Evolutionary conservation across 768 basidiomycete species (phyloP).

Genomic region (Suillus spraguei): DNA sequence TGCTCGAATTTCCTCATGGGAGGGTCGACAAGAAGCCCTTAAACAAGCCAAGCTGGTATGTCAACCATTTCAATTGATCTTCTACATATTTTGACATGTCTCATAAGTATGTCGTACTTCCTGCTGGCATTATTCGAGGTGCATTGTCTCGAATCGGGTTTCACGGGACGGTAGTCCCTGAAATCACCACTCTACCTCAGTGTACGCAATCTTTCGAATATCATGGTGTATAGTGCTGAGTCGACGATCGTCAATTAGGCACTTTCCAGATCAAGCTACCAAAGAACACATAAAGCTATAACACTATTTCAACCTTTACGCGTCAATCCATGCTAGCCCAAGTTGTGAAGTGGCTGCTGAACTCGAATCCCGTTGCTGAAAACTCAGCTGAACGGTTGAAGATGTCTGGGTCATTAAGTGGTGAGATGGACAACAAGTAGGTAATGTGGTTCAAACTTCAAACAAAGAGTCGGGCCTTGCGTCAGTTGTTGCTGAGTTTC

Average conservation of each 20-base stretch:
- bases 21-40: conserved; percentile 73
- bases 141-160: conserved; percentile 79
- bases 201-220: conserved; percentile 49
- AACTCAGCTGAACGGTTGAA: background rate
- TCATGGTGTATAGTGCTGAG: conserved; percentile 1
- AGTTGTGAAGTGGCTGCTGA: background rate
- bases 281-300: conserved; percentile 47
- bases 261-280: conserved; percentile 84
- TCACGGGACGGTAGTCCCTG: conserved; percentile 73
- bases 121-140: conserved; percentile 84
- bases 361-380: background rate
- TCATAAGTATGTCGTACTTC: conserved; percentile 75
- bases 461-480: background rate
- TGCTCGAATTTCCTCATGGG: conserved; percentile 76
- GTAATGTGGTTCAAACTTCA: background rate
- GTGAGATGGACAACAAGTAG: background rate
- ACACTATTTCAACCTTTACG: background rate
- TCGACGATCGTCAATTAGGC: conserved; percentile 43
- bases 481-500: background rate
- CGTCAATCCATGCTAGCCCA: background rate
- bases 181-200: conserved; percentile 82
- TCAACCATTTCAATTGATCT: background rate
- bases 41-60: conserved; percentile 72
- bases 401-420: background rate
- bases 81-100: conserved; percentile 9